Evolutionary conservation across 441 rosid species (phyloP).

Genomic region (Raphanus hybrid): DNA sequence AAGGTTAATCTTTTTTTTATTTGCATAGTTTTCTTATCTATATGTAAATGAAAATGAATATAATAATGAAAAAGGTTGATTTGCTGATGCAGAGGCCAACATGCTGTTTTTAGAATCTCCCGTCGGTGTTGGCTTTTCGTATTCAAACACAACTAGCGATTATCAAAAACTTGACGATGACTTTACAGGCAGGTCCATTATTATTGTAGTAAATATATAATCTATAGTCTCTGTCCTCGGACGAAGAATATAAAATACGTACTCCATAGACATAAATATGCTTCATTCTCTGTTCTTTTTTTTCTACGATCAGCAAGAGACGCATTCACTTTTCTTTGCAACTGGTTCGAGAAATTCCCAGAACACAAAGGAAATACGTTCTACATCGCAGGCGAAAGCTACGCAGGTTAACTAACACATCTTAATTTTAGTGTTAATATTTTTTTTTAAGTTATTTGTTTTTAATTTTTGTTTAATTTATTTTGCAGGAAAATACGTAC

Average conservation of each 20-base stretch:
- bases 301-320: conserved; percentile 71
- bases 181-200: conserved; percentile 78
- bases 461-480: conserved; percentile 38
- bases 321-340: conserved; percentile 73
- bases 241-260: conserved; percentile 24
- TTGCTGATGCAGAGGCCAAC: conserved; percentile 64
- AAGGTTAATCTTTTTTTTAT: conserved; percentile 46
- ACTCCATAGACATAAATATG: conserved; percentile 10
- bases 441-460: background rate
- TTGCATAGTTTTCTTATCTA: conserved; percentile 11
- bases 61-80: conserved; percentile 36
- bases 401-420: conserved; percentile 68
- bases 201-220: background rate
- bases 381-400: conserved; percentile 97
- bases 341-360: conserved; percentile 85
- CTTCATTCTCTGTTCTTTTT: background rate
- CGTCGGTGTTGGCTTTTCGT: conserved; percentile 98
- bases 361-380: conserved; percentile 56
- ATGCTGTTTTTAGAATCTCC: conserved; percentile 97
- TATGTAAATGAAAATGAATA: conserved; percentile 23
- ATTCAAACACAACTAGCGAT: conserved; percentile 81
- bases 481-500: conserved; percentile 81
- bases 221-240: conserved; percentile 37
- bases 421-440: conserved; percentile 49
- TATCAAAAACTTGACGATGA: conserved; percentile 71